Conservation (phyloP, 495 filamentous ascomycete species). For the Neurospora cerealis region DNA sequence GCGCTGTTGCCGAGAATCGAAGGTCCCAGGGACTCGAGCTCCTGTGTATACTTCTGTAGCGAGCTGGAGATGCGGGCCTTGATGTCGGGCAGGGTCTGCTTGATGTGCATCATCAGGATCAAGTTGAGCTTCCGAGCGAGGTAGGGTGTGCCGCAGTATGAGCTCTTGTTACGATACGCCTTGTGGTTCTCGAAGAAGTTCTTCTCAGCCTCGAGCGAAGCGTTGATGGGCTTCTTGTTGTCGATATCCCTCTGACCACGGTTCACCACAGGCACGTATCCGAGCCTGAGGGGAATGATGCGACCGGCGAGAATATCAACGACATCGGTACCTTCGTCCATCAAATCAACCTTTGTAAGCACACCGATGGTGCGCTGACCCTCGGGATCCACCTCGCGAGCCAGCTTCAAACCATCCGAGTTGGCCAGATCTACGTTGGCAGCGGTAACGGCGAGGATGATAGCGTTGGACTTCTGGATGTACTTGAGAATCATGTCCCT, state of each 20-base stretch:
- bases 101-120: constrained; percentile 99
- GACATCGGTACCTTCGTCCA: constrained; percentile 99
- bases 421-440: constrained; percentile 98
- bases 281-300: constrained; percentile 90
- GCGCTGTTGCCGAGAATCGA: constrained; percentile 93
- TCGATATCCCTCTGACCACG: constrained; percentile 98
- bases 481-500: constrained; percentile 98
- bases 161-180: constrained; percentile 95
- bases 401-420: constrained; percentile 94
- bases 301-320: constrained; percentile 98
- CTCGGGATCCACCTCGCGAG: constrained; percentile 94
- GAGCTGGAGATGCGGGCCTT: constrained; percentile 89
- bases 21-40: constrained; percentile 77
- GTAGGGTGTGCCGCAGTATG: constrained; percentile 97
- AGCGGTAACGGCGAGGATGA: constrained; percentile 91
- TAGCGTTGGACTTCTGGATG: constrained; percentile 95
- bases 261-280: constrained; percentile 98
- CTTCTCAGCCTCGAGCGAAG: constrained; percentile 89
- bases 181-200: constrained; percentile 98
- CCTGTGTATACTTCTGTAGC: constrained; percentile 80
- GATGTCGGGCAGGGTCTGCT: constrained; percentile 97
- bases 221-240: constrained; percentile 88
- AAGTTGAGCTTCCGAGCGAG: constrained; percentile 93
- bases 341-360: constrained; percentile 96
- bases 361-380: constrained; percentile 98